A percentile compares a stretch with the other conserved stretches of the same genome.
These are phyloP conservation scores for Yamadazyma phyllophila DNA, from an alignment of 805 yeast species.

Conservation along the genomic window DNA sequence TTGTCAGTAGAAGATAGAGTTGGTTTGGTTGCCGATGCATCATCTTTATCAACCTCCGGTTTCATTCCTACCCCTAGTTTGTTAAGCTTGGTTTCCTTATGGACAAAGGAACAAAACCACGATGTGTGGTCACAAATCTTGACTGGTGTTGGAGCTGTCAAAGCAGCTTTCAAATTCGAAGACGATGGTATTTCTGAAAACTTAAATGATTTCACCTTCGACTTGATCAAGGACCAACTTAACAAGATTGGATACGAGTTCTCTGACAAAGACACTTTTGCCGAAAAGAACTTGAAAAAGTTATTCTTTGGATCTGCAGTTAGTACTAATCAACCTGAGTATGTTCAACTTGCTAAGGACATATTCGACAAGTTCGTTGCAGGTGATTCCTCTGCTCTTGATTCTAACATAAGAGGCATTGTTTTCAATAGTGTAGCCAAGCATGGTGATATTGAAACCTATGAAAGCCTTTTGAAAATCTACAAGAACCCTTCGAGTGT, in stretches of 20 bases:
- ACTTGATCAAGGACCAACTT: conserved; percentile 55
- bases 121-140: conserved; percentile 69
- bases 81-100: conserved; percentile 55
- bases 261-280: conserved; percentile 51
- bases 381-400: conserved; percentile 67
- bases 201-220: conserved; percentile 50
- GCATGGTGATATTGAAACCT: conserved; percentile 59
- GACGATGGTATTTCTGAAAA: conserved; percentile 44
- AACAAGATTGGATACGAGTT: conserved; percentile 65
- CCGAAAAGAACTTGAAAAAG: conserved; percentile 65
- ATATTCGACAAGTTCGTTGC: conserved; percentile 52
- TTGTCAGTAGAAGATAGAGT: conserved; percentile 75
- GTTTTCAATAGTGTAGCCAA: conserved; percentile 68
- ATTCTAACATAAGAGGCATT: conserved; percentile 68
- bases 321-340: conserved; percentile 44
- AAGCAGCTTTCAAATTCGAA: conserved; percentile 56
- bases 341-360: conserved; percentile 32
- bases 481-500: conserved; percentile 59
- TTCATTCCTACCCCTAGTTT: conserved; percentile 60
- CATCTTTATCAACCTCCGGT: conserved; percentile 69
- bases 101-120: conserved; percentile 59
- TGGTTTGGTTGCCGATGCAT: conserved; percentile 79
- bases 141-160: conserved; percentile 46
- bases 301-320: conserved; percentile 62
- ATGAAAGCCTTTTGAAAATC: conserved; percentile 58